Percentiles rank a stretch among this genome's conserved stretches.
Evolutionary conservation across 1,139 yeast species (phyloP).

Genomic region (Kurtzmaniella quercitrusa): DNA sequence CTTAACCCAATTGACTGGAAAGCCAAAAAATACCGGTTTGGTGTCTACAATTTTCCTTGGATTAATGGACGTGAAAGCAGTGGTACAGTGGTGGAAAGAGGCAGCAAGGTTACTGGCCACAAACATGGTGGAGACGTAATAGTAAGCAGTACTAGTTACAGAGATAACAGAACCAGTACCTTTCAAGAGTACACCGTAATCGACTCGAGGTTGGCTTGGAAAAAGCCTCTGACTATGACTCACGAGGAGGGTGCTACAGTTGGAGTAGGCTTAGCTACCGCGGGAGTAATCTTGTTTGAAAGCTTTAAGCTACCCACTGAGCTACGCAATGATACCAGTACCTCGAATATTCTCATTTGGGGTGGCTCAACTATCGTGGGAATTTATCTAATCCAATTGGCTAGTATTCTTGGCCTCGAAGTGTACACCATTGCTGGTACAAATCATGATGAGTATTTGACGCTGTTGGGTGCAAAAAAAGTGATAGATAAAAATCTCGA

Average conservation of each 20-base stretch:
- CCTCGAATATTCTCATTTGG: slow-evolving; percentile 34
- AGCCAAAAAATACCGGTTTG: slow-evolving; percentile 43
- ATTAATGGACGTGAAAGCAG: slow-evolving; percentile 46
- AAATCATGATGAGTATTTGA: slow-evolving; percentile 27
- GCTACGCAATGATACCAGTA: slow-evolving; percentile 3
- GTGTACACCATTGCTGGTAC: slow-evolving; percentile 38
- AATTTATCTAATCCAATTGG: slow-evolving; percentile 36
- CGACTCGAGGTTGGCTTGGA: slow-evolving; percentile 42
- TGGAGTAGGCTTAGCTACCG: slow-evolving; percentile 47
- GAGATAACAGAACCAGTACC: slow-evolving; percentile 44
- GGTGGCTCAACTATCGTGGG: slow-evolving; percentile 50
- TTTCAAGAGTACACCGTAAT: slow-evolving; percentile 43
- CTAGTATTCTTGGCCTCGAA: slow-evolving; percentile 32
- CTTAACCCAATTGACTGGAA: slow-evolving; percentile 50
- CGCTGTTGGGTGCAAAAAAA: slow-evolving; percentile 33
- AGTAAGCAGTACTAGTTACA: slow-evolving; percentile 41
- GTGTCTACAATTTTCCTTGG: slow-evolving; percentile 48
- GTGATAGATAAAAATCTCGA: slow-evolving; percentile 32
- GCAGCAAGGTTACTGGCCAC: slow-evolving; percentile 24
- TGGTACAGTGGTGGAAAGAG: slow-evolving; percentile 32
- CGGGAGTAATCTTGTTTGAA: slow-evolving; percentile 33
- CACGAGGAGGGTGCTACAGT: slow-evolving; percentile 41
- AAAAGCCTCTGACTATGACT: slow-evolving; percentile 24
- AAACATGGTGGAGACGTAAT: slow-evolving; percentile 33
- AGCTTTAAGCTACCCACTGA: slow-evolving; percentile 17